A percentile compares a stretch with the other conserved stretches of the same genome.
Evolutionary conservation across 805 yeast species (phyloP).

Genomic region (Suhomyces emberorum): DNA sequence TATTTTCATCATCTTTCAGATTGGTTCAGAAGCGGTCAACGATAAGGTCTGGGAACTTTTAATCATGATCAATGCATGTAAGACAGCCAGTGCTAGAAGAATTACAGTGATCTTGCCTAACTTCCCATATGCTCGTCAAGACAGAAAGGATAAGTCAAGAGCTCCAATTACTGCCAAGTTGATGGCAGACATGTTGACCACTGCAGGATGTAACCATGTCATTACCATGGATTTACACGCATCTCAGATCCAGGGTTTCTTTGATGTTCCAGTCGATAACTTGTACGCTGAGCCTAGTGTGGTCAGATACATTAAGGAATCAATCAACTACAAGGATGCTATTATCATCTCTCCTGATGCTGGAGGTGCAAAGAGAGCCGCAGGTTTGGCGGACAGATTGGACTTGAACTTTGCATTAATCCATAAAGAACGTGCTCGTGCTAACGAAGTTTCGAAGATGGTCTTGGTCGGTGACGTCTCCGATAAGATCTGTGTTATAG

Average conservation of each 20-base stretch:
- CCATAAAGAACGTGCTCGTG: constrained; percentile 80
- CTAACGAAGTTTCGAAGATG: constrained; percentile 82
- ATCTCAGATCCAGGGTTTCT: constrained; percentile 86
- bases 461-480: constrained; percentile 82
- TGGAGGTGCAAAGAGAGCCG: constrained; percentile 90
- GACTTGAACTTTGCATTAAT: constrained; percentile 81
- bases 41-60: constrained; percentile 71
- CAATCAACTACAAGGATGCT: constrained; percentile 55
- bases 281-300: constrained; percentile 82
- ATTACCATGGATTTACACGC: constrained; percentile 88
- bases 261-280: constrained; percentile 79
- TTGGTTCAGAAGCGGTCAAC: constrained; percentile 74
- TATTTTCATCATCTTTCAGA: constrained; percentile 73
- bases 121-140: constrained; percentile 88
- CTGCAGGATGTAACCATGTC: constrained; percentile 84
- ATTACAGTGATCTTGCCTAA: constrained; percentile 81
- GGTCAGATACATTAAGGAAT: constrained; percentile 67
- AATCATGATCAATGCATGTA: constrained; percentile 79
- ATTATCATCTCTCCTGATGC: constrained; percentile 85
- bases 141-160: constrained; percentile 78
- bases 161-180: constrained; percentile 85
- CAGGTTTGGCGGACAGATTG: constrained; percentile 73
- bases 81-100: constrained; percentile 77
- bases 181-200: constrained; percentile 76
- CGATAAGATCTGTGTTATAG: constrained; percentile 70